Conservation (phyloP, 768 basidiomycete genomes). For the Cystofilobasidium ferigula region DNA sequence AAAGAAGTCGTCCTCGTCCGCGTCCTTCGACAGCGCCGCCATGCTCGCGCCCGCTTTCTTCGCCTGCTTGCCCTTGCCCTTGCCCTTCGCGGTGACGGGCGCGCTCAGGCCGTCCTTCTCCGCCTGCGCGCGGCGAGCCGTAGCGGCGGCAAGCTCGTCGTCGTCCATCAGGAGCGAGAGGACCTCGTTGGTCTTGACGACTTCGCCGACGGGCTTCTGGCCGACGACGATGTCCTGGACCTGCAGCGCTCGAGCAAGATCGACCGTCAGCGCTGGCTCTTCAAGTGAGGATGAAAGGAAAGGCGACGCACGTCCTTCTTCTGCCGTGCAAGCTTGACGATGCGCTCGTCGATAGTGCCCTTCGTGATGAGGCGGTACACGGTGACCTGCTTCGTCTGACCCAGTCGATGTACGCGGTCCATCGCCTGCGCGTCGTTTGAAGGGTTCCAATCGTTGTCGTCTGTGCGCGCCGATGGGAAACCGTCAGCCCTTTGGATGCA, state of each 20-base stretch:
- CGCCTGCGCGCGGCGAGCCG: conserved; percentile 17
- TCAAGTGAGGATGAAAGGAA: neutral
- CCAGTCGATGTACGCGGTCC: conserved; percentile 93
- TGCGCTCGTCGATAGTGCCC: conserved; percentile 71
- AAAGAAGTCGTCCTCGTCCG: conserved; percentile 25
- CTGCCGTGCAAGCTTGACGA: conserved; percentile 75
- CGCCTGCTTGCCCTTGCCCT: conserved; percentile 2
- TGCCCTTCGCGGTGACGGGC: neutral
- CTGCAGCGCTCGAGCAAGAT: conserved; percentile 40
- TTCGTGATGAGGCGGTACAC: conserved; percentile 88
- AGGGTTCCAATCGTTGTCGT: conserved; percentile 93
- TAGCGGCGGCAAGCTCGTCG: conserved; percentile 41
- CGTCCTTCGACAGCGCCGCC: conserved; percentile 16
- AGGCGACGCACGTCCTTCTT: conserved; percentile 20
- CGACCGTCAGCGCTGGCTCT: neutral
- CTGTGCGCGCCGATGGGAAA: conserved; percentile 18
- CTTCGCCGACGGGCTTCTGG: conserved; percentile 34
- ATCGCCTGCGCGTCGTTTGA: conserved; percentile 97
- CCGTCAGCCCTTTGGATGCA: no score
- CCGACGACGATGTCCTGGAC: conserved; percentile 99
- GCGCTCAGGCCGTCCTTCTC: conserved; percentile 13
- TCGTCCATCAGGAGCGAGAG: conserved; percentile 89
- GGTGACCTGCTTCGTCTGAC: conserved; percentile 93
- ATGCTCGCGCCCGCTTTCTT: neutral
- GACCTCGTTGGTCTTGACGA: conserved; percentile 89